Evolutionary conservation across 768 basidiomycete species (phyloP).

Genomic region (Saitozyma podzolica): DNA sequence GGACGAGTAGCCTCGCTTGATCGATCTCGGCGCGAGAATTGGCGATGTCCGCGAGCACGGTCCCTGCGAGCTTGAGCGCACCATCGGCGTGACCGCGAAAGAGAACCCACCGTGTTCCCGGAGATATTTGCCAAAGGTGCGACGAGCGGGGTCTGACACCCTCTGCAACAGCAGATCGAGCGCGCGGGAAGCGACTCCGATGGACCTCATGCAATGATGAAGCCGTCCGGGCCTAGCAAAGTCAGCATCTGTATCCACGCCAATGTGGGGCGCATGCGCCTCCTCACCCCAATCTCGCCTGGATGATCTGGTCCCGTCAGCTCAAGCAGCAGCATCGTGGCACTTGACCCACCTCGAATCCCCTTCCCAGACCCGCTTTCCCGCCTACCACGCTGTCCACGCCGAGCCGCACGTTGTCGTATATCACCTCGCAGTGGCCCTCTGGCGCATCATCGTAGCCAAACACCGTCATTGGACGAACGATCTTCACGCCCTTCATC

Average conservation of each 20-base stretch:
- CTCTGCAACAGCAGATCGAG: constrained; percentile 84
- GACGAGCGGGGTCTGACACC: constrained; percentile 85
- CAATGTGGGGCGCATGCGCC: neutral
- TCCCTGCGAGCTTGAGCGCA: constrained; percentile 58
- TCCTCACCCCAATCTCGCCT: constrained; percentile 38
- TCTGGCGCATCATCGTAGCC: constrained; percentile 95
- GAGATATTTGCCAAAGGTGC: constrained; percentile 90
- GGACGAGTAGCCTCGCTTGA: constrained; percentile 76
- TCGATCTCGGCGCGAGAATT: constrained; percentile 92
- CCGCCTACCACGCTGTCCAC: constrained; percentile 67
- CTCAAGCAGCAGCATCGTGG: too few species aligned
- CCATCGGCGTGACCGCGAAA: neutral
- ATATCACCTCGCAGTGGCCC: constrained; percentile 93
- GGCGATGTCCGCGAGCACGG: constrained; percentile 87
- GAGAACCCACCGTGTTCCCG: constrained; percentile 74
- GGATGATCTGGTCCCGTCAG: constrained; percentile 28
- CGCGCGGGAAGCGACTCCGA: constrained; percentile 81
- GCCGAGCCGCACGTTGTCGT: constrained; percentile 90
- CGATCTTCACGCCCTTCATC: constrained; percentile 77
- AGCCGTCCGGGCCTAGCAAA: constrained; percentile 82
- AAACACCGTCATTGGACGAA: constrained; percentile 91
- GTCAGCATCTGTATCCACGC: constrained; percentile 3
- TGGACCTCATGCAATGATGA: constrained; percentile 96
- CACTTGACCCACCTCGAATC: constrained; percentile 70
- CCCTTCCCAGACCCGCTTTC: constrained; percentile 81